These are phyloP conservation scores for Blepharisma japonicum DNA, from an alignment of 73 alveolate genomes.

Conservation along the genomic window DNA sequence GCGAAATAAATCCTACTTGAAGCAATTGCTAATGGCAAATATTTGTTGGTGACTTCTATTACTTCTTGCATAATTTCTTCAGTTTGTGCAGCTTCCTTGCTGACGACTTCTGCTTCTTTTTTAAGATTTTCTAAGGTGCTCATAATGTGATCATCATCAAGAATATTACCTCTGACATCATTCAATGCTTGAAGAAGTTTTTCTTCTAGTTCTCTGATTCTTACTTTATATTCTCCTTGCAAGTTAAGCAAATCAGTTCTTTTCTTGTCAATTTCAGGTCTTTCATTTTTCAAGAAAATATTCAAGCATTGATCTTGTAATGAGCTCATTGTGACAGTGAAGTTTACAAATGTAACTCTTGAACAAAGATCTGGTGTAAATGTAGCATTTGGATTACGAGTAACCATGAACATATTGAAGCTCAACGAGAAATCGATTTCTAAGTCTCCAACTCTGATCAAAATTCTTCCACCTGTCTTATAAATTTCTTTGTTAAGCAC, in stretches of 20 bases:
- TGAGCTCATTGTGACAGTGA: slow-evolving; percentile 98
- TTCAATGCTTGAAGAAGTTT: slow-evolving; percentile 92
- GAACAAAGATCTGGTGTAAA: slow-evolving; percentile 99
- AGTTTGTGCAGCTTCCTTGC: slow-evolving; percentile 84
- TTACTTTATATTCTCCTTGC: slow-evolving; percentile 91
- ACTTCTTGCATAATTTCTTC: slow-evolving; percentile 93
- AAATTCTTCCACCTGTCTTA: slow-evolving; percentile 96
- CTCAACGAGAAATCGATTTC: slow-evolving; percentile 98
- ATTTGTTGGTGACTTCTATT: slow-evolving; percentile 79
- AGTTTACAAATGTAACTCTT: slow-evolving; percentile 98
- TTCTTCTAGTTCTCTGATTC: slow-evolving; percentile 95
- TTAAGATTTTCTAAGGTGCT: slow-evolving; percentile 94
- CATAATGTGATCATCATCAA: slow-evolving; percentile 95
- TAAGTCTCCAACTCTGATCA: slow-evolving; percentile 97
- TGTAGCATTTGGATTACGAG: slow-evolving; percentile 88
- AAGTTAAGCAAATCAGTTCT: slow-evolving; percentile 88
- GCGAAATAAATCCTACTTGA: slow-evolving; percentile 94
- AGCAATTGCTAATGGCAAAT: slow-evolving; percentile 84
- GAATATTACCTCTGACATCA: slow-evolving; percentile 93
- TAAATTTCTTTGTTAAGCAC: slow-evolving; percentile 98
- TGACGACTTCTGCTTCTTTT: slow-evolving; percentile 89
- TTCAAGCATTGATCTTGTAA: slow-evolving; percentile 94
- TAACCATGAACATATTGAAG: slow-evolving; percentile 95
- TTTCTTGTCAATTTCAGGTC: slow-evolving; percentile 98
- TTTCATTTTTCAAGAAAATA: slow-evolving; percentile 92